Percentiles rank a stretch among this genome's conserved stretches.
Conservation (phyloP, 2,329 filamentous ascomycete genomes). For the Fusarium equiseti region DNA sequence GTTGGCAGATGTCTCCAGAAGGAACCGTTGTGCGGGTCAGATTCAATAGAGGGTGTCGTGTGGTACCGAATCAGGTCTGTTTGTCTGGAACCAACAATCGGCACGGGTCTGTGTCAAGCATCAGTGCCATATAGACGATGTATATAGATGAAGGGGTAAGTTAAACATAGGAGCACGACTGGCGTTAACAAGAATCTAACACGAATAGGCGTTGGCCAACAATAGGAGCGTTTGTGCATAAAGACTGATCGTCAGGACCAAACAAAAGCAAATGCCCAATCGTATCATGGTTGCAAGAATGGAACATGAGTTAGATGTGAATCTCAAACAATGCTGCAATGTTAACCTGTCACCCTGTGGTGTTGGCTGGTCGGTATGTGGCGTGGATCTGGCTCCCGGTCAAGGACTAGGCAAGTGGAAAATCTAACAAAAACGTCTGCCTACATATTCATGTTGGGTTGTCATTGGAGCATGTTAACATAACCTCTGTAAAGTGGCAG, state of each 20-base stretch:
- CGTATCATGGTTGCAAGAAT: conserved; percentile 24
- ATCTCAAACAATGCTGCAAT: conserved; percentile 27
- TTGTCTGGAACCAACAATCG: conserved; percentile 20
- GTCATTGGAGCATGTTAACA: not conserved
- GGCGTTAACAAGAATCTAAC: not conserved
- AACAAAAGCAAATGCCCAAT: conserved; percentile 26
- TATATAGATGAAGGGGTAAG: not conserved
- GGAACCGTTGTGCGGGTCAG: not conserved
- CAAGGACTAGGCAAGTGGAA: conserved; percentile 16
- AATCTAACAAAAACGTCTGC: conserved; percentile 28
- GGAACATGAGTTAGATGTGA: conserved; percentile 20
- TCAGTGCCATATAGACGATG: not conserved
- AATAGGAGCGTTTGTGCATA: conserved; percentile 11
- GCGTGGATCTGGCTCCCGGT: conserved; percentile 40
- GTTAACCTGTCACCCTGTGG: conserved; percentile 6
- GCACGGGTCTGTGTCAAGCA: conserved; percentile 10
- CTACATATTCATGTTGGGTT: conserved; percentile 20
- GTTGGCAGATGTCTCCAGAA: conserved; percentile 8
- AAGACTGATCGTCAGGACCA: conserved; percentile 15
- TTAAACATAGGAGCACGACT: not conserved
- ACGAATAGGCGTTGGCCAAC: conserved; percentile 8
- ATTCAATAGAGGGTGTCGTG: conserved; percentile 11
- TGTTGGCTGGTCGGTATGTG: conserved; percentile 40
- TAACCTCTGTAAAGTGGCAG: not conserved
- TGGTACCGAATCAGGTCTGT: conserved; percentile 9